Conservation (phyloP, 2,329 filamentous ascomycete genomes). For the Fusarium albosuccineum region DNA sequence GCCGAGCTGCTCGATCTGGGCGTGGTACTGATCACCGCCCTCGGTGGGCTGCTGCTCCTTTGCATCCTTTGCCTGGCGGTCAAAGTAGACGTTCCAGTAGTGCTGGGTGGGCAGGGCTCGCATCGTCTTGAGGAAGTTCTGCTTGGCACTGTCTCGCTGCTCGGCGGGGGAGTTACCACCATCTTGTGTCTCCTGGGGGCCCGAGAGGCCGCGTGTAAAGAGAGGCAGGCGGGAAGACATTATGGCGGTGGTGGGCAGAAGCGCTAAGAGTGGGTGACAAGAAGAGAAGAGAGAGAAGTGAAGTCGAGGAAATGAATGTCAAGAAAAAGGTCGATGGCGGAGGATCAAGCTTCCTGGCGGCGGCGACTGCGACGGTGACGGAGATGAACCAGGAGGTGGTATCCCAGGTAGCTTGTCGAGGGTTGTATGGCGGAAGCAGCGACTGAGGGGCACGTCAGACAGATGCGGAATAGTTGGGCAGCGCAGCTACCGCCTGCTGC, state of each 20-base stretch:
- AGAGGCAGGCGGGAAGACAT: conserved; percentile 71
- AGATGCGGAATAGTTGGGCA: conserved; percentile 36
- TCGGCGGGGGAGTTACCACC: conserved; percentile 77
- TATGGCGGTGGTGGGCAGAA: conserved; percentile 40
- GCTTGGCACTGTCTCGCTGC: conserved; percentile 82
- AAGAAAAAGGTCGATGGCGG: conserved; percentile 16
- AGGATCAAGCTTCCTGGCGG: conserved; percentile 5
- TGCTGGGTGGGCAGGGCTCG: conserved; percentile 82
- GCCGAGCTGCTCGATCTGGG: conserved; percentile 72
- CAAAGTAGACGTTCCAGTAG: conserved; percentile 81
- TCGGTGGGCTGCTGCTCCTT: conserved; percentile 50
- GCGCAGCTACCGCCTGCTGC: not conserved
- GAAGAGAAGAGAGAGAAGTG: not conserved
- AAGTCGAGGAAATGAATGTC: conserved; percentile 26
- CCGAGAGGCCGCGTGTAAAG: conserved; percentile 74
- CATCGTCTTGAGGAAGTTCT: conserved; percentile 82
- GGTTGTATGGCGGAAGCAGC: conserved; percentile 13
- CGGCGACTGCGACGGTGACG: not conserved
- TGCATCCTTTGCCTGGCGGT: conserved; percentile 61
- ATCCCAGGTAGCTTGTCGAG: conserved; percentile 22
- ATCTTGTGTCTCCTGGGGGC: conserved; percentile 68
- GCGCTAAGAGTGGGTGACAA: not conserved
- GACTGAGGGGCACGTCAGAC: conserved; percentile 44
- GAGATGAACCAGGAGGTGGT: conserved; percentile 32
- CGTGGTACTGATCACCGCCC: conserved; percentile 61